phyloP scores from a whole-genome alignment of 2,329 filamentous ascomycete species.

The Sclerotinia glacialis region DNA sequence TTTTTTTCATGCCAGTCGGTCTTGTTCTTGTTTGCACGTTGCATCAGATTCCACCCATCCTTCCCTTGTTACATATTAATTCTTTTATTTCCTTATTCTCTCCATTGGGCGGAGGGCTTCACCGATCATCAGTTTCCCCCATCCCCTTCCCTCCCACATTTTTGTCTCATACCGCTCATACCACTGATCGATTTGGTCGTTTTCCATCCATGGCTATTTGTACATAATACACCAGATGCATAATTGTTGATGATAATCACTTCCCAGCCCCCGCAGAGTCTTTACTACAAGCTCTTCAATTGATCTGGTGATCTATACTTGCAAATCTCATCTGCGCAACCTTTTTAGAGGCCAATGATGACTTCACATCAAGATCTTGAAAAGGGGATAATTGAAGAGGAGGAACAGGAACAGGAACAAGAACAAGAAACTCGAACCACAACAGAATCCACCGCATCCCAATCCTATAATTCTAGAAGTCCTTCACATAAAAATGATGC shows the following conservation, averaged over 20 bases:
- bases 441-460: slow-evolving; percentile 27
- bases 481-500: slow-evolving; percentile 18
- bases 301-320: slow-evolving; percentile 2
- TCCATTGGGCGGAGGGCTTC: slow-evolving; percentile 9
- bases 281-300: slow-evolving; percentile 17
- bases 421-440: slow-evolving; percentile 18
- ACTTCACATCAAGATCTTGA: slow-evolving; percentile 25
- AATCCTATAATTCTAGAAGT: slow-evolving; percentile 28
- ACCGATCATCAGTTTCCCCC: slow-evolving; percentile 17
- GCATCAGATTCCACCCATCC: not conserved
- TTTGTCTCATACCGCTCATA: slow-evolving; percentile 2
- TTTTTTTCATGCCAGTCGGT: not conserved
- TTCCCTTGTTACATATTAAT: not conserved
- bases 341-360: slow-evolving; percentile 24
- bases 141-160: slow-evolving; percentile 5
- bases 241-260: slow-evolving; percentile 13
- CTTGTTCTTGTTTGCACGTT: slow-evolving; percentile 4
- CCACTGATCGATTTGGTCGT: not conserved
- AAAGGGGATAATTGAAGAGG: slow-evolving; percentile 26
- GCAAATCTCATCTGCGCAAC: not conserved
- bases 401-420: slow-evolving; percentile 8
- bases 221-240: slow-evolving; percentile 15
- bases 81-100: not conserved
- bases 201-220: slow-evolving; percentile 10
- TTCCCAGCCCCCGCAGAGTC: slow-evolving; percentile 17